Conservation (phyloP, 257 asterid genomes). For the Plantago major region DNA sequence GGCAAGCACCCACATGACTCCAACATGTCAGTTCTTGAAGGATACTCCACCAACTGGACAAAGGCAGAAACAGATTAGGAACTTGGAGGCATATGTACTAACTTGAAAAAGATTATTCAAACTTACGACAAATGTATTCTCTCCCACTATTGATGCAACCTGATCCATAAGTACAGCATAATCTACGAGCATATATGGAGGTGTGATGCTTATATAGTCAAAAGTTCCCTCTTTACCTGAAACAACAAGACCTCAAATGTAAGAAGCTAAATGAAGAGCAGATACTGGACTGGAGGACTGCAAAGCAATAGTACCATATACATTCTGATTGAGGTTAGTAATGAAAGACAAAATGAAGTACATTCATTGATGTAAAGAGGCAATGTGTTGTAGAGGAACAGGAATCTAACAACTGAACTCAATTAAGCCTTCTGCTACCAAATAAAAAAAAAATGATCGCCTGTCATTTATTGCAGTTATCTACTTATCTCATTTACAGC, state of each 20-base stretch:
- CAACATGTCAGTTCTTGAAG: slow-evolving; percentile 74
- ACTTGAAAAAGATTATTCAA: background rate
- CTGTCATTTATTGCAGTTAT: no score
- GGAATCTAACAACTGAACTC: no score
- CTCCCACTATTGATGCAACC: slow-evolving; percentile 68
- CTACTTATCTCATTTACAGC: no score
- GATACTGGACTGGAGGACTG: background rate
- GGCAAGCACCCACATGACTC: slow-evolving; percentile 72
- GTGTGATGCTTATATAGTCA: slow-evolving; percentile 89
- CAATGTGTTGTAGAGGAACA: no score
- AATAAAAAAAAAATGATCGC: no score
- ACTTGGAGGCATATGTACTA: slow-evolving; percentile 4
- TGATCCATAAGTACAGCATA: slow-evolving; percentile 76
- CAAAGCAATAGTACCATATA: slow-evolving; percentile 4
- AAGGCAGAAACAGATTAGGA: slow-evolving; percentile 13
- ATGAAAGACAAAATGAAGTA: no score
- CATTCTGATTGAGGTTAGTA: no score
- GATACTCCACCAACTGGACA: slow-evolving; percentile 84
- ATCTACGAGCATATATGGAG: slow-evolving; percentile 88
- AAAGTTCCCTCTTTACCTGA: slow-evolving; percentile 61
- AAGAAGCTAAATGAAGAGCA: slow-evolving; percentile 18
- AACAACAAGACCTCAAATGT: slow-evolving; percentile 17
- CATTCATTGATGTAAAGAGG: no score
- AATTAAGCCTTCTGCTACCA: no score
- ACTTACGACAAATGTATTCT: slow-evolving; percentile 81